Conservation (phyloP, 192 early-diverging fungal species). For the Linderina pennispora region DNA sequence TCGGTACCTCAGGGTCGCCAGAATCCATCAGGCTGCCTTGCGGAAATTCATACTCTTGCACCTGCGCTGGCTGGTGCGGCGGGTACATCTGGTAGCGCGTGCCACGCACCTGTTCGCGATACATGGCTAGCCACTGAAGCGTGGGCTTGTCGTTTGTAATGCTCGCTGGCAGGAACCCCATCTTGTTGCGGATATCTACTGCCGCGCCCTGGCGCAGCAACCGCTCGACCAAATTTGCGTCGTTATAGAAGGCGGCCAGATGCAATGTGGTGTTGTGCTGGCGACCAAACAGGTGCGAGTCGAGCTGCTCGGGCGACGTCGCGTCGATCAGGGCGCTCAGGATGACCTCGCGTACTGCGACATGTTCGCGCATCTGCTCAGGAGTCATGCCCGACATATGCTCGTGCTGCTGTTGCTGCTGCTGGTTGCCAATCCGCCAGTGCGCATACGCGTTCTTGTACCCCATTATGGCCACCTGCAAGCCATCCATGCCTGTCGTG, state of each 20-base stretch:
- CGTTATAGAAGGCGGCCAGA: conserved; percentile 47
- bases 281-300: conserved; percentile 46
- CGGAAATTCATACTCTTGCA: conserved; percentile 2
- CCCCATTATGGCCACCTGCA: conserved; percentile 49
- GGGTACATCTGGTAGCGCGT: conserved; percentile 19
- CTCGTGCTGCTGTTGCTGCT: conserved; percentile 36
- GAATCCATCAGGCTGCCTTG: background rate
- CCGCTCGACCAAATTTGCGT: conserved; percentile 44
- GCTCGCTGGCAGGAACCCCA: conserved; percentile 38
- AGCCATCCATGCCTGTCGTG: conserved; percentile 49
- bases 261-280: conserved; percentile 48
- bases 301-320: conserved; percentile 44
- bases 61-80: conserved; percentile 9
- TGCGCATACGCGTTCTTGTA: conserved; percentile 48
- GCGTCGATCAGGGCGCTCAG: conserved; percentile 46
- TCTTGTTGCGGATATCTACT: conserved; percentile 40
- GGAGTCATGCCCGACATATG: conserved; percentile 40
- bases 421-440: conserved; percentile 43
- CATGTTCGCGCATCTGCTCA: conserved; percentile 42
- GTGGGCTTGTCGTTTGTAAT: conserved; percentile 47
- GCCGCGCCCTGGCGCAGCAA: conserved; percentile 45
- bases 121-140: conserved; percentile 42
- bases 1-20: conserved; percentile 16
- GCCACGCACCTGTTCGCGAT: conserved; percentile 40
- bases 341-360: conserved; percentile 44